These are phyloP conservation scores for Parascedosporium putredinis DNA, from an alignment of 2,329 filamentous ascomycete species.

Conservation along the genomic window DNA sequence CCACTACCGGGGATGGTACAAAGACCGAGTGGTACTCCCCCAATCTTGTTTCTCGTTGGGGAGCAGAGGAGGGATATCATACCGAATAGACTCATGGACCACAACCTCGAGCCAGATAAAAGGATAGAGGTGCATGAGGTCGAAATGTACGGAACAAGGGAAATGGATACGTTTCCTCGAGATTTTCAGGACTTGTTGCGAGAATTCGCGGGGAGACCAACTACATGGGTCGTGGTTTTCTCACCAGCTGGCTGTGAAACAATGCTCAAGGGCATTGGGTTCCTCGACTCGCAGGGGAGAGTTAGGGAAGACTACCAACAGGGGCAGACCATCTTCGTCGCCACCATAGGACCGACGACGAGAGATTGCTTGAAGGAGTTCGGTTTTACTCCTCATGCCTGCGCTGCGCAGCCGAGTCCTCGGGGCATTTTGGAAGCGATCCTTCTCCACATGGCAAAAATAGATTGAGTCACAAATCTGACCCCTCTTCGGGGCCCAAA, in stretches of 20 bases:
- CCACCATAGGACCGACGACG: conserved; percentile 91
- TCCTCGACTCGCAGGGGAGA: conserved; percentile 31
- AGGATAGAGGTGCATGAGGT: conserved; percentile 65
- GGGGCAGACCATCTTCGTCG: conserved; percentile 48
- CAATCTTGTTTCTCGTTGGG: conserved; percentile 78
- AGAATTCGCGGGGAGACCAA: conserved; percentile 52
- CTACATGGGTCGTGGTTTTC: conserved; percentile 38
- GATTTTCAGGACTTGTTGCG: conserved; percentile 50
- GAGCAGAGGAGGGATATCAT: conserved; percentile 87
- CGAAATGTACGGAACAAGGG: conserved; percentile 77
- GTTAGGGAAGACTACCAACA: conserved; percentile 21
- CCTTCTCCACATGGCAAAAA: conserved; percentile 9
- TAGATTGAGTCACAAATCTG: neutral
- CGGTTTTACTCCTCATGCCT: conserved; percentile 64
- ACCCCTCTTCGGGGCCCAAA: too few relatives aligned
- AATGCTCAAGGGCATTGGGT: conserved; percentile 44
- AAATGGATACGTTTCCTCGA: conserved; percentile 65
- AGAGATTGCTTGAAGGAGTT: conserved; percentile 61
- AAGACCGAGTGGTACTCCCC: conserved; percentile 36
- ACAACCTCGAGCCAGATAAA: conserved; percentile 32
- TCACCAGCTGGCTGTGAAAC: conserved; percentile 56
- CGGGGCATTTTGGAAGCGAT: conserved; percentile 68
- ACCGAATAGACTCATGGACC: conserved; percentile 62
- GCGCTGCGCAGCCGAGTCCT: conserved; percentile 70
- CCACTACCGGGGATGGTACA: conserved; percentile 56